Evolutionary conservation across 805 yeast genomes (phyloP), one percentile per base, ranked within the genome.

Genomic region (Wickerhamiella cacticola): DNA sequence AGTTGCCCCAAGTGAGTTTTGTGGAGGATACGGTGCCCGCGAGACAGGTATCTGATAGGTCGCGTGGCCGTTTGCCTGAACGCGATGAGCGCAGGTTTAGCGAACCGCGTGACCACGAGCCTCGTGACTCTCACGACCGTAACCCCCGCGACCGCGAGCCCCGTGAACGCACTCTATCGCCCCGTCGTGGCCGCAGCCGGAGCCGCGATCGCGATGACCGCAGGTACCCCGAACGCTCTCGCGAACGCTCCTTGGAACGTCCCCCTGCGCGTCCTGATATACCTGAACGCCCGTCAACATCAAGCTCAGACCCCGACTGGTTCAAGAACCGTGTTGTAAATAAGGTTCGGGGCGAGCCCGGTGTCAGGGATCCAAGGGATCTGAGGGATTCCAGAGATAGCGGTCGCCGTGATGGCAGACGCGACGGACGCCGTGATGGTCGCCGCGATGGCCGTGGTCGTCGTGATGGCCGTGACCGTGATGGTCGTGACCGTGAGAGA

Each of bases 361-460:
- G 16, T 19, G 23, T n/a, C 22, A 16, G 34, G n/a, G 22, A 12
- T 24, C n/a, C n/a, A n/a, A n/a, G 16, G n/a, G 5, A n/a, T 16
- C 6, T 4, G 12, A 29, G 15, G n/a, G 34, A 29, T 29, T 29
- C 16, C n/a, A n/a, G n/a, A n/a, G 24, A 8, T 39, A 13, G 18
- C 8, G 21, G 21, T 5, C 25, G 21, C 29, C 19, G 42, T 5
- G 23, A 39, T 3, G 42, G 18, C 6, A 5, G 18, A 15, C 29
- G 29, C 29, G 29, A 16, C 9, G 18, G 23, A 10, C 42, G 42
- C 18, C 42, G 42, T 12, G 44, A 40, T 23, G 23, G 24, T 25
- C 33, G 31, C 34, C 44, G 44, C 16, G 44, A 25, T 15, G 24
- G 24, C 10, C 23, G 44, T 22, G 26, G 23, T 10, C 28, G 41